Evolutionary conservation across 108 stramenopile genomes (phyloP), one percentile per base, ranked within the genome.

Genomic region (Fistulifera pelliculosa): DNA sequence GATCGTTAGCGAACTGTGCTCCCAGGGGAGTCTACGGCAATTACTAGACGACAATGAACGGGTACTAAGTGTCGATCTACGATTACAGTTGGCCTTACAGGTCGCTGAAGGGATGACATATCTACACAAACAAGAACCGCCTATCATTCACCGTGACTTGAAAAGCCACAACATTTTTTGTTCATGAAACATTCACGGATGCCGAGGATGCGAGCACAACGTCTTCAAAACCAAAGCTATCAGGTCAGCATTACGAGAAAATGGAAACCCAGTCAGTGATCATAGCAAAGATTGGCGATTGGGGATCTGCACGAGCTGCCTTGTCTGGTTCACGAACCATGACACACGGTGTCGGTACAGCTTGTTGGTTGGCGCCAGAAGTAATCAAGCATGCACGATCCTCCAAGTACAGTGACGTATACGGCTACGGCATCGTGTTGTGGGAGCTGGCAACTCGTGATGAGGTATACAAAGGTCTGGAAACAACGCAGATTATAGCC

Each of bases 101-200:
- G 89, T 97, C 25, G 98, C 98, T 1, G 94, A 94, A 58, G 98
- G 94, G 19, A 96, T 98, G 93, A 61, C 79, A 15, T 98, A 94
- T 61, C 74, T 98, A 59, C 97, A 96, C 74, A 80, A 77, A 27
- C 94, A 85, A 56, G 79, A 87, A 17, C 93, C 94, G 35, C 93
- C 96, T 1, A 95, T 99, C 52, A 94, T 99, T 38, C 98, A 99
- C 68, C 77, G 98, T 14, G 98, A 99, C 61, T 65, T 99, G 14
- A 99, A 99, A 68, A 87, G 87, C 45, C 95, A 98, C 69, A 99
- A 99, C 68, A 88, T 99, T 41, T n/a, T 97, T 99, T 73, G 79
- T 97, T 39, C 88, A 90, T 61, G 84, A 91, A 64, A 91, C 89
- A 21, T 90, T 85, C 50, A 81, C 74, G 38, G 85, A 85, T 55